These are phyloP conservation scores for Candida lessepsii DNA, from an alignment of 805 yeast species.

Conservation along the genomic window DNA sequence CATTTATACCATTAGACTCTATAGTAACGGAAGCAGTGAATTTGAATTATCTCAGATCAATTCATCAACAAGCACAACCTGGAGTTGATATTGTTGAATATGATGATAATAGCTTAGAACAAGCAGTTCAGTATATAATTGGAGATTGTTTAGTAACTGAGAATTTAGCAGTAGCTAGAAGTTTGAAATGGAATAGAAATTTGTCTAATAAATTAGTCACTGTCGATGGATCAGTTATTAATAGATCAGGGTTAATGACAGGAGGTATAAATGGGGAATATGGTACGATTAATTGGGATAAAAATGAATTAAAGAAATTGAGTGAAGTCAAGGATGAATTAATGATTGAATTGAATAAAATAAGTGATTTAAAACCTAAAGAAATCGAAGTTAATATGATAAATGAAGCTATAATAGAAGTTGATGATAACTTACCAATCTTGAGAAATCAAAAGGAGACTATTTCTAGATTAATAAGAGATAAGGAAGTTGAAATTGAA, in stretches of 20 bases:
- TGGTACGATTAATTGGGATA: constrained; percentile 62
- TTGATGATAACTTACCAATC: constrained; percentile 41
- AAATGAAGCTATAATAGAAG: constrained; percentile 44
- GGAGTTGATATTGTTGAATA: constrained; percentile 70
- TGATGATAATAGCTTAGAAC: constrained; percentile 60
- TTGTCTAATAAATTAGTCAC: constrained; percentile 68
- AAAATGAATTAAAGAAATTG: constrained; percentile 58
- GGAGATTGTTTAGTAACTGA: constrained; percentile 81
- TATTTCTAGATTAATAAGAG: constrained; percentile 43
- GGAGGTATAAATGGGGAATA: constrained; percentile 68
- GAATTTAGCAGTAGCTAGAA: constrained; percentile 61
- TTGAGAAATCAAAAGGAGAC: constrained; percentile 46
- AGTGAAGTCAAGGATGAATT: constrained; percentile 50
- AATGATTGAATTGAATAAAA: constrained; percentile 49
- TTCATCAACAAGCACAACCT: constrained; percentile 60
- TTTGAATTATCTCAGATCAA: constrained; percentile 51
- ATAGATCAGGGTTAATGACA: constrained; percentile 86
- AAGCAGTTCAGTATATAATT: constrained; percentile 77
- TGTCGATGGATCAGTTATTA: constrained; percentile 79
- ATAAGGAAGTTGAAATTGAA: constrained; percentile 49
- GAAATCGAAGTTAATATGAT: constrained; percentile 56
- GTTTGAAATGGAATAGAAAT: constrained; percentile 62
- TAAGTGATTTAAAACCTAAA: constrained; percentile 49
- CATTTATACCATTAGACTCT: constrained; percentile 85
- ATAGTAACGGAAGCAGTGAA: constrained; percentile 55